Conservation (phyloP, 805 yeast species). For the Candida peoriensis region DNA sequence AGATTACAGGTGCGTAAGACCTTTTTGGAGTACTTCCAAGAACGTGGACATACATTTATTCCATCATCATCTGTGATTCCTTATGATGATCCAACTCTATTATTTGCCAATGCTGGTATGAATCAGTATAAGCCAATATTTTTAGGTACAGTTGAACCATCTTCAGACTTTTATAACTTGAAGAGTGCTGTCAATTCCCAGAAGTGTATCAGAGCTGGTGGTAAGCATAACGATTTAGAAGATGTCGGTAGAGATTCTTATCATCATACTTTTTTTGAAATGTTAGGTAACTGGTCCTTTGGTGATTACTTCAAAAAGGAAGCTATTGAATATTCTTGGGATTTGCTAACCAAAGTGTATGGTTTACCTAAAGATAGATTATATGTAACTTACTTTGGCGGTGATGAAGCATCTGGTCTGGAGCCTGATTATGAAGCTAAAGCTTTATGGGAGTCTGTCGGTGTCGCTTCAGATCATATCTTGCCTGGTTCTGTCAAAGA, state of each 20-base stretch:
- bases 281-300: conserved; percentile 99
- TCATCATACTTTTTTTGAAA: conserved; percentile 98
- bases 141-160: conserved; percentile 94
- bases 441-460: conserved; percentile 77
- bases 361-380: conserved; percentile 74
- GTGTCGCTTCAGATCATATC: conserved; percentile 89
- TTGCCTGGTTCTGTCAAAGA: conserved; percentile 87
- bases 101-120: conserved; percentile 99
- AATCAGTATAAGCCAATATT: conserved; percentile 98
- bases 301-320: conserved; percentile 98
- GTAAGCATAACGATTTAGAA: conserved; percentile 96
- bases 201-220: conserved; percentile 99
- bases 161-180: conserved; percentile 76
- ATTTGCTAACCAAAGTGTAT: conserved; percentile 77
- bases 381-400: conserved; percentile 95
- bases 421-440: conserved; percentile 94
- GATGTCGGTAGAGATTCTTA: conserved; percentile 98
- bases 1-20: conserved; percentile 65
- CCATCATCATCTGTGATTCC: conserved; percentile 96
- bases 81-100: conserved; percentile 93
- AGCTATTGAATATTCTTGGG: conserved; percentile 89
- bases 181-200: conserved; percentile 94
- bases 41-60: conserved; percentile 69
- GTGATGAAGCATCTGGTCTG: conserved; percentile 76
- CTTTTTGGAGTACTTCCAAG: conserved; percentile 74